Conservation (phyloP, 352 stramenopile genomes). For the Elongisporangium senticosum region DNA sequence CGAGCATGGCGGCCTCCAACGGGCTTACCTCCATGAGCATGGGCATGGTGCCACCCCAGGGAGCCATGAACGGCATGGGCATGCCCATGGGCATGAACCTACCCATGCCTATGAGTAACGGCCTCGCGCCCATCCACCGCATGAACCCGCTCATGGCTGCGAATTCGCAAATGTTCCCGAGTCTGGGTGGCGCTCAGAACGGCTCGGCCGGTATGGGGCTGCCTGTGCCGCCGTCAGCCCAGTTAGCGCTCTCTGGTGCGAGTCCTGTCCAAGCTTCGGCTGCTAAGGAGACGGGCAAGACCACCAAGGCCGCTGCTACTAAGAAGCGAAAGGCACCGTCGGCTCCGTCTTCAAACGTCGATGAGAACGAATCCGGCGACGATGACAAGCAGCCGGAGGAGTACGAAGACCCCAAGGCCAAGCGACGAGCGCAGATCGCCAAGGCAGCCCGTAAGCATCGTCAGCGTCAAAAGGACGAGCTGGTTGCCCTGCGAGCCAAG, state of each 20-base stretch:
- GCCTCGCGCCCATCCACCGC: slow-evolving; percentile 62
- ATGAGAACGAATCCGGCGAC: slow-evolving; percentile 42
- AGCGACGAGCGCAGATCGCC: slow-evolving; percentile 82
- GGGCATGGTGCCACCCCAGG: slow-evolving; percentile 31
- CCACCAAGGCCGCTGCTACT: slow-evolving; percentile 25
- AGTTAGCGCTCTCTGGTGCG: slow-evolving; percentile 9
- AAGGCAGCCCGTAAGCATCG: slow-evolving; percentile 85
- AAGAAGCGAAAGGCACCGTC: slow-evolving; percentile 77
- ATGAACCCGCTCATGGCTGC: slow-evolving; percentile 68
- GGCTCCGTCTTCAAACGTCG: slow-evolving; percentile 24
- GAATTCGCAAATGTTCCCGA: slow-evolving; percentile 63
- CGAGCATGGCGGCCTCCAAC: background rate
- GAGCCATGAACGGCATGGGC: slow-evolving; percentile 21
- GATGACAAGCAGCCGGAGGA: slow-evolving; percentile 65
- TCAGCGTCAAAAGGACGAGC: slow-evolving; percentile 85
- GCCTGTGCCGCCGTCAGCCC: background rate
- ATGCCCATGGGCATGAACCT: slow-evolving; percentile 66
- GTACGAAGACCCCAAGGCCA: slow-evolving; percentile 83
- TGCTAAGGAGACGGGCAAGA: slow-evolving; percentile 45
- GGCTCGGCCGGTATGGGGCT: slow-evolving; percentile 6
- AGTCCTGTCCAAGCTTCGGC: slow-evolving; percentile 7
- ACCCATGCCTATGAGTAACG: slow-evolving; percentile 42
- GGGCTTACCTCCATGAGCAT: slow-evolving; percentile 7
- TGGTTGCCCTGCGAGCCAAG: slow-evolving; percentile 79
- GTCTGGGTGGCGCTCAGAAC: slow-evolving; percentile 22